Evolutionary conservation across 164 flowering plant genomes (phyloP).

Genomic region (Vitis vinifera): DNA sequence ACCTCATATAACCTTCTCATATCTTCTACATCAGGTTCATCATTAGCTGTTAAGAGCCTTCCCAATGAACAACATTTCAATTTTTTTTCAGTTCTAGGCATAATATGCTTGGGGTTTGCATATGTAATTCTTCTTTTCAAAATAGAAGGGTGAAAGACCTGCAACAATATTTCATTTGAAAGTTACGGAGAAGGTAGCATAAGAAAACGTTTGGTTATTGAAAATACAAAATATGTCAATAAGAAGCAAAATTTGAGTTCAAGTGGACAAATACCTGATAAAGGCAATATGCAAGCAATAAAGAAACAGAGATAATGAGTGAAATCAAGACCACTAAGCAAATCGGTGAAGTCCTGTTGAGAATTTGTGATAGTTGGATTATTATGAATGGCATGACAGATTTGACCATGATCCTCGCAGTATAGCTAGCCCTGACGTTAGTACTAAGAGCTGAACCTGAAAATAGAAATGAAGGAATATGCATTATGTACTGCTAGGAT

Average conservation of each 20-base stretch:
- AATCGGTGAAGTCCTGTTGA: background rate
- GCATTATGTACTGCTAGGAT: no score
- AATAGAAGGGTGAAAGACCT: slow-evolving; percentile 6
- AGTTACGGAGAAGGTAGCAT: no score
- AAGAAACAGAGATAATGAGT: slow-evolving; percentile 12
- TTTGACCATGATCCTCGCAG: slow-evolving; percentile 24
- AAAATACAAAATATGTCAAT: no score
- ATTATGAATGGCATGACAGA: slow-evolving; percentile 20
- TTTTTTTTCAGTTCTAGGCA: slow-evolving; percentile 8
- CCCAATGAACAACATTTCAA: slow-evolving; percentile 2
- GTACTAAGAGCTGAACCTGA: slow-evolving; percentile 20
- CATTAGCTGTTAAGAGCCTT: slow-evolving; percentile 8
- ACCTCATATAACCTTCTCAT: slow-evolving; percentile 18
- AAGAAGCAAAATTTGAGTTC: slow-evolving; percentile 2
- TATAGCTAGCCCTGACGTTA: slow-evolving; percentile 9
- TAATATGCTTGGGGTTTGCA: slow-evolving; percentile 3
- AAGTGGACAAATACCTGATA: slow-evolving; percentile 12
- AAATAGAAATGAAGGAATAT: background rate
- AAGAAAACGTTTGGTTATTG: background rate
- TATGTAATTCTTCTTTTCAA: background rate
- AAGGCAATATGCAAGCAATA: background rate
- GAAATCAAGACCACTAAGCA: slow-evolving; percentile 8
- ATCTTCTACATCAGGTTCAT: slow-evolving; percentile 6
- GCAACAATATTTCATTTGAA: background rate
- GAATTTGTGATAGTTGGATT: slow-evolving; percentile 9